phyloP scores from a whole-genome alignment of 2,329 filamentous ascomycete genomes.

The Lachnellula occidentalis region DNA sequence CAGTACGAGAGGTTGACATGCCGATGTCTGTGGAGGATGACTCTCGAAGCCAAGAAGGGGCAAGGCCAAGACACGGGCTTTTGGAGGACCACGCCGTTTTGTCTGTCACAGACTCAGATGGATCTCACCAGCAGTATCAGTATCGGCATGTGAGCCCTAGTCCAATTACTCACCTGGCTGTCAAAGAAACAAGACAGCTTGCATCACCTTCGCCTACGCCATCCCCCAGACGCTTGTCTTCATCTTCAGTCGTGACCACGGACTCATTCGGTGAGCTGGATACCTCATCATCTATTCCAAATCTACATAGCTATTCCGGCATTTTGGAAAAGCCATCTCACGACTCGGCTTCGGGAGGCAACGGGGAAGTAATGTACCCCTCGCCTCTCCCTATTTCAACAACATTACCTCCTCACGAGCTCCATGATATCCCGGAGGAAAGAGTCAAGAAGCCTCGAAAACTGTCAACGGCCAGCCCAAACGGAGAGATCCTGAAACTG shows the following conservation, averaged over 20 bases:
- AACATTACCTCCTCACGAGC: constrained; percentile 17
- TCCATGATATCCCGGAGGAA: constrained; percentile 28
- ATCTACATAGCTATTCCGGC: constrained; percentile 13
- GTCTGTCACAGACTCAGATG: background rate
- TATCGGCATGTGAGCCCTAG: background rate
- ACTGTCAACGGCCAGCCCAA: constrained; percentile 16
- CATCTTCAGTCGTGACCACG: constrained; percentile 12
- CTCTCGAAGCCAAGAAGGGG: background rate
- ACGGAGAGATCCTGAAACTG: constrained; percentile 45
- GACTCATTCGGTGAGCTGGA: constrained; percentile 13
- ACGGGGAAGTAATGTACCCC: constrained; percentile 13
- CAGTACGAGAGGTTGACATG: constrained; percentile 2
- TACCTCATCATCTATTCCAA: constrained; percentile 6
- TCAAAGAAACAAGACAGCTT: constrained; percentile 19
- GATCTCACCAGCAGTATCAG: constrained; percentile 1
- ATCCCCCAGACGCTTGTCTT: constrained; percentile 22
- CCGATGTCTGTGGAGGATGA: constrained; percentile 11
- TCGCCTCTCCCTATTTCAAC: constrained; percentile 22
- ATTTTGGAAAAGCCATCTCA: constrained; percentile 14
- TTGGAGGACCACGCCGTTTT: background rate
- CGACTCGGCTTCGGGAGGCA: constrained; percentile 1
- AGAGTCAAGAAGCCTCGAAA: constrained; percentile 21
- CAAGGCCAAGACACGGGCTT: background rate
- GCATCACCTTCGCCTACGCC: constrained; percentile 26
- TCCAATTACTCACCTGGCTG: constrained; percentile 5